phyloP scores from a whole-genome alignment of 139 green algal genomes.

The Tetradesmus obliquus region DNA sequence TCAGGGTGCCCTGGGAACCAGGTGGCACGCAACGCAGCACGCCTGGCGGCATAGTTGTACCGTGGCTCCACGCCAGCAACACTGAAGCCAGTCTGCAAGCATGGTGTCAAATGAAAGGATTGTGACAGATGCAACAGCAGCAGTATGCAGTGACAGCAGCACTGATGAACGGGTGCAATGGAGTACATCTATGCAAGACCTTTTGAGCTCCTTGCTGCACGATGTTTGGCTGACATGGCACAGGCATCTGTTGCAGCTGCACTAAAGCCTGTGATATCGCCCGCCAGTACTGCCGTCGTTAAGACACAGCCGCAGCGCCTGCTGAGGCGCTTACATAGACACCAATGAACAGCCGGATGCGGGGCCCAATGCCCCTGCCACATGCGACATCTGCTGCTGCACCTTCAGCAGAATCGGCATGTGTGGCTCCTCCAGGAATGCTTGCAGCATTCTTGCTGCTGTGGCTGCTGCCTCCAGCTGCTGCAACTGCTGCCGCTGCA shows the following conservation, averaged over 20 bases:
- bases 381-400: background rate
- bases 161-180: too few relatives aligned
- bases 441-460: background rate
- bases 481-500: background rate
- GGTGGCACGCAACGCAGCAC: constrained; percentile 57
- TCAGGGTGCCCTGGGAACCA: constrained; percentile 64
- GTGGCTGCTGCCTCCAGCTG: background rate
- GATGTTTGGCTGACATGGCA: background rate
- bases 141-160: background rate
- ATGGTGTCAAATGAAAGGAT: background rate
- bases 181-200: too few relatives aligned
- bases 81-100: background rate
- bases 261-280: too few relatives aligned
- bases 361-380: background rate
- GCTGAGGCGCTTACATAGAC: constrained; percentile 24
- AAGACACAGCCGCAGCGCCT: background rate
- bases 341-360: constrained; percentile 30
- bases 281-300: too few relatives aligned
- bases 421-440: background rate
- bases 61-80: background rate
- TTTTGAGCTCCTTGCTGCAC: too few relatives aligned
- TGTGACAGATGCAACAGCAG: background rate
- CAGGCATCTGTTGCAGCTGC: too few relatives aligned
- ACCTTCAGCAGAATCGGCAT: background rate
- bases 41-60: constrained; percentile 68